A percentile compares a stretch with the other conserved stretches of the same genome.
phyloP scores from a whole-genome alignment of 1,284 basidiomycete species.

The Fomitiporia mediterranea region DNA sequence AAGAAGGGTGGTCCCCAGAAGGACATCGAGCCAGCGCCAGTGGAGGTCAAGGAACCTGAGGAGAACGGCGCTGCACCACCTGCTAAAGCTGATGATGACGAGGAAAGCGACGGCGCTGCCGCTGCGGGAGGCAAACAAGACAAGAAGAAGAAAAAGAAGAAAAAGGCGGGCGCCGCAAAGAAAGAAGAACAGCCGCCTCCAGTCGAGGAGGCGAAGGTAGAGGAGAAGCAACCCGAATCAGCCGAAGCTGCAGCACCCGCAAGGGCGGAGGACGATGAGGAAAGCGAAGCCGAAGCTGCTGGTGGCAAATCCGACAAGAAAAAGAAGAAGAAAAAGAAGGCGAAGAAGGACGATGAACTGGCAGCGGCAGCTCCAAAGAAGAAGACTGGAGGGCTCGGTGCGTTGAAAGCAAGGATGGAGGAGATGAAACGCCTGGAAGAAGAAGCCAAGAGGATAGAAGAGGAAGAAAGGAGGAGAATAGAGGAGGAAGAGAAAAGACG shows the following conservation, averaged over 20 bases:
- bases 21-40: neutral
- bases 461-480: slow-evolving; percentile 72
- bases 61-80: slow-evolving; percentile 23
- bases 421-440: slow-evolving; percentile 86
- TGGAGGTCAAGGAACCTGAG: slow-evolving; percentile 3
- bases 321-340: slow-evolving; percentile 88
- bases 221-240: slow-evolving; percentile 28
- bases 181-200: slow-evolving; percentile 92
- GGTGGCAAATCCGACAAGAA: slow-evolving; percentile 58
- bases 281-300: slow-evolving; percentile 48
- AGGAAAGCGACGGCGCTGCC: slow-evolving; percentile 41
- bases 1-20: neutral
- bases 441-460: slow-evolving; percentile 60
- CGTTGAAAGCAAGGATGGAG: slow-evolving; percentile 81
- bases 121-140: slow-evolving; percentile 82
- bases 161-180: slow-evolving; percentile 80
- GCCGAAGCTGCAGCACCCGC: slow-evolving; percentile 26
- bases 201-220: slow-evolving; percentile 74
- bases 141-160: slow-evolving; percentile 93
- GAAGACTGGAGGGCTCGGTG: slow-evolving; percentile 60
- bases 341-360: slow-evolving; percentile 68
- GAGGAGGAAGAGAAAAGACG: slow-evolving; percentile 80
- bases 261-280: slow-evolving; percentile 41
- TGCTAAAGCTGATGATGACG: slow-evolving; percentile 32
- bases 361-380: slow-evolving; percentile 62